Conservation (phyloP, 352 stramenopile species). For the Aphanomyces stellatus region DNA sequence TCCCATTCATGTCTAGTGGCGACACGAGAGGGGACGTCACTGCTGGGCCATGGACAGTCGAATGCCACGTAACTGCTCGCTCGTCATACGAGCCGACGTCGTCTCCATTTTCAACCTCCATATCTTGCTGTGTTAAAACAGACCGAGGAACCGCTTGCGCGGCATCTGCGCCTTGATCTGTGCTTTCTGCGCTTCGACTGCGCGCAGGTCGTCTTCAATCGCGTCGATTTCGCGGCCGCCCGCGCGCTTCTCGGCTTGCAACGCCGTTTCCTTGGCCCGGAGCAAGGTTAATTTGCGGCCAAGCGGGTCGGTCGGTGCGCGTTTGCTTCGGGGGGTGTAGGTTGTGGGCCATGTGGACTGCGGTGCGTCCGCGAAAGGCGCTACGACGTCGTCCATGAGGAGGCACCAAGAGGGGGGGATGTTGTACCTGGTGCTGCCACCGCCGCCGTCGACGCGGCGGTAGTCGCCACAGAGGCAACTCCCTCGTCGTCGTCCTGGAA, state of each 20-base stretch:
- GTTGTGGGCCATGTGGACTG: slow-evolving; percentile 13
- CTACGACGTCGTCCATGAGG: slow-evolving; percentile 36
- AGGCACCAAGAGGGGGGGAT: too few relatives aligned
- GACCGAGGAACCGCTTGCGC: slow-evolving; percentile 68
- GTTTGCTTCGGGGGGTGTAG: slow-evolving; percentile 9
- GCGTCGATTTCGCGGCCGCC: slow-evolving; percentile 68
- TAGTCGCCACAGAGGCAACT: not conserved
- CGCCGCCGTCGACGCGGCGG: slow-evolving; percentile 23
- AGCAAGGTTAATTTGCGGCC: slow-evolving; percentile 24
- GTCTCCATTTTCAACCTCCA: too few relatives aligned
- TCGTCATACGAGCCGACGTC: too few relatives aligned
- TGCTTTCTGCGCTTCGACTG: slow-evolving; percentile 56
- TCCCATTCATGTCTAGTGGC: too few relatives aligned
- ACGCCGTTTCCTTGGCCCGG: slow-evolving; percentile 43
- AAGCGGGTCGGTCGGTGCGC: not conserved
- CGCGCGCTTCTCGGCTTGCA: slow-evolving; percentile 44
- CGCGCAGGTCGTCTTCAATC: slow-evolving; percentile 59
- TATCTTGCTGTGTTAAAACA: too few relatives aligned
- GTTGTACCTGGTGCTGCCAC: too few relatives aligned
- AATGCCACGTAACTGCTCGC: too few relatives aligned
- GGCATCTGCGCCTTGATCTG: slow-evolving; percentile 58
- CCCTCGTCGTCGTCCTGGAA: slow-evolving; percentile 49
- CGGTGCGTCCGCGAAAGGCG: slow-evolving; percentile 1
- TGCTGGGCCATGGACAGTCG: too few relatives aligned
- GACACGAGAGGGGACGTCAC: too few relatives aligned